Conservation (phyloP, 176 grass and related monocot genomes). For the Avena eriantha region DNA sequence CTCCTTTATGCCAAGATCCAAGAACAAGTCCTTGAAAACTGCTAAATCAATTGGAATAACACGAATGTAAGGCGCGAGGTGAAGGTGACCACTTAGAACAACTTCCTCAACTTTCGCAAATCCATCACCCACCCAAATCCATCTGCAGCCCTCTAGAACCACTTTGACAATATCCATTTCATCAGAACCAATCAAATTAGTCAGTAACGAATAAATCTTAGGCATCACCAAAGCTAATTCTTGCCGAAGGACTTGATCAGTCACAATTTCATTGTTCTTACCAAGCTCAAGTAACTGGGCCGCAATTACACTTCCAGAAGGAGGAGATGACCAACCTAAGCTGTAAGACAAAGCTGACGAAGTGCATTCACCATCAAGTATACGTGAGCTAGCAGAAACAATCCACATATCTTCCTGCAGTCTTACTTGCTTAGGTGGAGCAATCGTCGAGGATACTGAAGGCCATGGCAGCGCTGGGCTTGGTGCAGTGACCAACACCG, state of each 20-base stretch:
- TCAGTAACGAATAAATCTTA: constrained; percentile 90
- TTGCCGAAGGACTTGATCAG: constrained; percentile 77
- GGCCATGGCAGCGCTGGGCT: constrained; percentile 90
- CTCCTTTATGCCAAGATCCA: constrained; percentile 96
- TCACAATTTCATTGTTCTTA: constrained; percentile 97
- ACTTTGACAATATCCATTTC: constrained; percentile 99
- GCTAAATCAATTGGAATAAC: constrained; percentile 97
- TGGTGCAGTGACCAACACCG: constrained; percentile 77
- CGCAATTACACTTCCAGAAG: constrained; percentile 93
- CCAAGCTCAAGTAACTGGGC: constrained; percentile 96
- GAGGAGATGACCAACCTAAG: constrained; percentile 90
- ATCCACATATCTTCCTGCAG: constrained; percentile 95
- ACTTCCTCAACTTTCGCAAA: constrained; percentile 93
- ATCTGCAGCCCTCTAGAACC: constrained; percentile 88
- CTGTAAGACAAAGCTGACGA: constrained; percentile 77
- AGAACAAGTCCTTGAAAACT: constrained; percentile 91
- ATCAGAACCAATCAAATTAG: constrained; percentile 84
- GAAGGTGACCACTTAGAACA: constrained; percentile 92
- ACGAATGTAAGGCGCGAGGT: constrained; percentile 90
- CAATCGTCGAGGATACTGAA: constrained; percentile 79
- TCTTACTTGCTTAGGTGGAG: constrained; percentile 95
- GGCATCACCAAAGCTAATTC: constrained; percentile 94
- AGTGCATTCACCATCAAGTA: constrained; percentile 94
- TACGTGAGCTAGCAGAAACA: constrained; percentile 91
- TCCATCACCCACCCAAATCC: constrained; percentile 99